phyloP scores from a whole-genome alignment of 2,329 filamentous ascomycete genomes.

The Cladosporium sp. region DNA sequence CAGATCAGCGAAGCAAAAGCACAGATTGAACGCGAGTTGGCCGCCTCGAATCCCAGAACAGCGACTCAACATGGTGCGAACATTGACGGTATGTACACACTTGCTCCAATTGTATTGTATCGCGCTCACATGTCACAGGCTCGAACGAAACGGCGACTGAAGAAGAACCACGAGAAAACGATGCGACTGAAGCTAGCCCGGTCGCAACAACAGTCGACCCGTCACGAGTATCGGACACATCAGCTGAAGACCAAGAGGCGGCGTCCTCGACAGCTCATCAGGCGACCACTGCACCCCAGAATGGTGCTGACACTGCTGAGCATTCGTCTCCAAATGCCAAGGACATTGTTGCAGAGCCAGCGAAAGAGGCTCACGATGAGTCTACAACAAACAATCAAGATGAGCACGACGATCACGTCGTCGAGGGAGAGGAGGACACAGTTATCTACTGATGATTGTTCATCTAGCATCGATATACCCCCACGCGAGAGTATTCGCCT shows the following conservation, averaged over 20 bases:
- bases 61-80: not conserved
- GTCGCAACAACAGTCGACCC: not conserved
- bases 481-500: not conserved
- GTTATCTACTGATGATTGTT: constrained; percentile 69
- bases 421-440: constrained; percentile 83
- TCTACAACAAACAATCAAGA: constrained; percentile 8
- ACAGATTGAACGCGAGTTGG: constrained; percentile 59
- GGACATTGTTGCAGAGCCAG: constrained; percentile 7
- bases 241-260: not conserved
- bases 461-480: not conserved
- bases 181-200: not conserved
- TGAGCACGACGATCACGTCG: constrained; percentile 64
- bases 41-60: not conserved
- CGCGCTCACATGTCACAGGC: not conserved
- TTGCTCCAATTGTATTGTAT: not conserved
- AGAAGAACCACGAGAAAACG: not conserved
- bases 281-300: constrained; percentile 14
- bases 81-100: not conserved
- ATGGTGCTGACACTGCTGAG: constrained; percentile 25
- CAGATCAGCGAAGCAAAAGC: constrained; percentile 64
- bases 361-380: constrained; percentile 5
- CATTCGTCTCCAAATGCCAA: constrained; percentile 14
- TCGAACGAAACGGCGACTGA: not conserved
- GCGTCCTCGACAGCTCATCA: not conserved
- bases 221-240: not conserved